Conservation (phyloP, 169 alveolate species). For the Plasmodium malariae region DNA sequence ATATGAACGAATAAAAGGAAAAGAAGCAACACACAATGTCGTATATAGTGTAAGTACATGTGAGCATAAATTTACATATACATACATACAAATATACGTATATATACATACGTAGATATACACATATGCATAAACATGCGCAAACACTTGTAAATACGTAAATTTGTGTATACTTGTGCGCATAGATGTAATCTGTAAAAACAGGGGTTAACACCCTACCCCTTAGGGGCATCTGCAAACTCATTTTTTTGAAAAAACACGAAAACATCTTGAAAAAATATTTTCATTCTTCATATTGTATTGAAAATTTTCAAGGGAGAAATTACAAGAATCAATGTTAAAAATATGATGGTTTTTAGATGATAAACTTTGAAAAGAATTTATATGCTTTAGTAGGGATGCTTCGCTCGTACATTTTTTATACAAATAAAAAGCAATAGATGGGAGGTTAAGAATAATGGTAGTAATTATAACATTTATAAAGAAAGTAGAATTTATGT, state of each 20-base stretch:
- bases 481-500: neutral
- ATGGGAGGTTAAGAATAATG: slow-evolving; percentile 21
- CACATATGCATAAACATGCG: neutral
- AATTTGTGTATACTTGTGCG: neutral
- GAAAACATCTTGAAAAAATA: neutral
- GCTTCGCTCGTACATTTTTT: neutral
- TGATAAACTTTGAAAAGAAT: slow-evolving; percentile 12
- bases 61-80: neutral
- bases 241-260: neutral
- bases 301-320: slow-evolving; percentile 10
- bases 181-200: neutral
- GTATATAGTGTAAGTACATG: neutral
- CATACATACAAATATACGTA: neutral
- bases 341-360: slow-evolving; percentile 24
- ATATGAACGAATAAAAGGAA: too few relatives aligned
- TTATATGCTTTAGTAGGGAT: slow-evolving; percentile 10
- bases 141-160: slow-evolving; percentile 7
- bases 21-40: too few relatives aligned
- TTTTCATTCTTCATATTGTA: neutral
- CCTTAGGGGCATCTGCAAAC: too few relatives aligned
- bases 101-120: neutral
- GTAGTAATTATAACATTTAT: neutral
- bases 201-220: neutral
- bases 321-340: slow-evolving; percentile 22
- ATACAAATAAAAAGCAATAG: slow-evolving; percentile 12